phyloP scores from a whole-genome alignment of 257 asterid species.

The Ophiorrhiza pumila region DNA sequence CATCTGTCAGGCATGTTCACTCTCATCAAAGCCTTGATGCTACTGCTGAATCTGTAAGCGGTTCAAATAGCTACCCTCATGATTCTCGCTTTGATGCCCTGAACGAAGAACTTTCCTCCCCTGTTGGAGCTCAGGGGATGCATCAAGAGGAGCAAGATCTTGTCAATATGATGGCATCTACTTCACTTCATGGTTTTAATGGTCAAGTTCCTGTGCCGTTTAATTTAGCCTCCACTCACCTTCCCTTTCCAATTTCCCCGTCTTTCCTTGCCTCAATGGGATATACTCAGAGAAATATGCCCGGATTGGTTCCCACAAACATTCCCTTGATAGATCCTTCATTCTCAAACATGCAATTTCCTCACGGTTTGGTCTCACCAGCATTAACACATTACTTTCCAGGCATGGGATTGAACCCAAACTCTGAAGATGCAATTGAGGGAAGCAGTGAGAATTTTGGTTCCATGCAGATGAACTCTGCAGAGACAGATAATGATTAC shows the following conservation, averaged over 20 bases:
- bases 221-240: slow-evolving; percentile 58
- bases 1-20: slow-evolving; percentile 37
- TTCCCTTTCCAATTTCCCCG: slow-evolving; percentile 75
- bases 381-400: slow-evolving; percentile 61
- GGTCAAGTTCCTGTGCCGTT: slow-evolving; percentile 65
- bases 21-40: slow-evolving; percentile 49
- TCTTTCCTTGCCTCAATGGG: slow-evolving; percentile 79
- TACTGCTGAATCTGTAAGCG: slow-evolving; percentile 48
- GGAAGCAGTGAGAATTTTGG: slow-evolving; percentile 51
- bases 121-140: slow-evolving; percentile 52
- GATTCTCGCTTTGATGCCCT: slow-evolving; percentile 48
- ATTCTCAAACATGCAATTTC: slow-evolving; percentile 53
- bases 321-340: slow-evolving; percentile 46
- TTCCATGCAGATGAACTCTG: slow-evolving; percentile 47
- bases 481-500: slow-evolving; percentile 51
- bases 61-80: slow-evolving; percentile 40
- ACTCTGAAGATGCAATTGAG: slow-evolving; percentile 55
- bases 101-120: slow-evolving; percentile 59
- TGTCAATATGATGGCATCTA: slow-evolving; percentile 79
- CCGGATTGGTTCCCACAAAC: slow-evolving; percentile 56
- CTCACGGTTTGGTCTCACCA: slow-evolving; percentile 59
- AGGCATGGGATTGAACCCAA: slow-evolving; percentile 47
- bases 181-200: slow-evolving; percentile 71
- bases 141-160: slow-evolving; percentile 83
- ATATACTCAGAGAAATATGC: slow-evolving; percentile 56